These are phyloP conservation scores for Ailanthus altissimus DNA, from an alignment of 345 rosid genomes.

Conservation along the genomic window DNA sequence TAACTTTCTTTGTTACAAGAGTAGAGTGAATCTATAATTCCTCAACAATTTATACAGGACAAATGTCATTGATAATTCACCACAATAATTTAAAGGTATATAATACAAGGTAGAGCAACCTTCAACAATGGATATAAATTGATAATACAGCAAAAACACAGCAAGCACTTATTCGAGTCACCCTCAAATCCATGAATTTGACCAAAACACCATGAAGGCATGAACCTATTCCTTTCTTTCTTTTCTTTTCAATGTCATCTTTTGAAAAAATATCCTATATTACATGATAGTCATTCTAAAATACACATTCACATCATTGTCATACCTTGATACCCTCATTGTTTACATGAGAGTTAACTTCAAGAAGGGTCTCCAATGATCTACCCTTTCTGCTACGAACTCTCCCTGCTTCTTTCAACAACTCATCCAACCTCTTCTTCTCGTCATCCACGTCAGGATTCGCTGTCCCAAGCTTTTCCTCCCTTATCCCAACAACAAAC, in stretches of 20 bases:
- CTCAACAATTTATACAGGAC: background rate
- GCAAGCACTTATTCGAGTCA: slow-evolving; percentile 17
- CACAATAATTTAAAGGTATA: slow-evolving; percentile 10
- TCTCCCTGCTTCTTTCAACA: slow-evolving; percentile 81
- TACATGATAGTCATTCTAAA: slow-evolving; percentile 32
- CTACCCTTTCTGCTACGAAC: slow-evolving; percentile 65
- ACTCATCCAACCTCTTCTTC: slow-evolving; percentile 75
- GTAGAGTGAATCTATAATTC: background rate
- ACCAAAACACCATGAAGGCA: slow-evolving; percentile 7
- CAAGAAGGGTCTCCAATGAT: slow-evolving; percentile 84
- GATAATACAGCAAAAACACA: slow-evolving; percentile 15
- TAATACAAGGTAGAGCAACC: slow-evolving; percentile 13
- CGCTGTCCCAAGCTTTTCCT: slow-evolving; percentile 91
- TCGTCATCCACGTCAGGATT: slow-evolving; percentile 88
- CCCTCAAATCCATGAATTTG: slow-evolving; percentile 15
- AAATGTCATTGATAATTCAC: background rate
- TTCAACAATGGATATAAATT: slow-evolving; percentile 11
- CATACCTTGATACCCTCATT: slow-evolving; percentile 40
- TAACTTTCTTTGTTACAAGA: background rate
- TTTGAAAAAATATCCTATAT: slow-evolving; percentile 35
- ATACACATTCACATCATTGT: slow-evolving; percentile 16
- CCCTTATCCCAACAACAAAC: slow-evolving; percentile 69
- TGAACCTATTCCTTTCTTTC: slow-evolving; percentile 20
- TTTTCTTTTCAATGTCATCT: slow-evolving; percentile 5
- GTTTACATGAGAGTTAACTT: slow-evolving; percentile 44